Base-by-base conservation (phyloP, 257 asterid genomes). In the Nicotiana otophora region DNA sequence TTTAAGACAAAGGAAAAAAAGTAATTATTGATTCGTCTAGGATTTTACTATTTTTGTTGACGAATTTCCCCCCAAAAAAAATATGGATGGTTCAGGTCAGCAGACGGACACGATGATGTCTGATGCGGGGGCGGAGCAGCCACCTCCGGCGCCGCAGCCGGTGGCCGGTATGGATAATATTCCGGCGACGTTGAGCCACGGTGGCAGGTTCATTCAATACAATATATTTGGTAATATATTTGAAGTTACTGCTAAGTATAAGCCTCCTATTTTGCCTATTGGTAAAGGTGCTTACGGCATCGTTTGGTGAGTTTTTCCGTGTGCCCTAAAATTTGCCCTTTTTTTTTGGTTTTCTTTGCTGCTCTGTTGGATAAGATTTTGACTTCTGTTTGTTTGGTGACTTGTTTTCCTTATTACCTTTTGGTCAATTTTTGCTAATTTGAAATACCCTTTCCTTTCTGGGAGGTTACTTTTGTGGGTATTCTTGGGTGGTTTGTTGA, bases 231-330 rank as follows among this genome's bases (percentile, higher is more conserved):
- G 86, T 39, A 84, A 84, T 68, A 48, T 84, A 5, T 84, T 84
- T 34, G 87, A 84, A 34, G 84, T 84, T 57, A 74, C 87, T 57
- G 69, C 87, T 31, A 84, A 84, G 67, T 84, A 84, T 54, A 72
- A 84, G 62, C 87, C 87, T 20, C 87, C 87, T 23, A 84, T 84
- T 76, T 16, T 84, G 70, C 87, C 87, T 12, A 84, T 84, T 58
- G 87, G 87, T 26, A 84, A 84, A 84, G 87, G 87, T 30, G 87
- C 87, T 57, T 84, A 84, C 39, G 87, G 84, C 46, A 84, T 84
- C 68, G 87, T 84, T 57, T 81, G 84, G 87, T 83, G 19, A 83
- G 46, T 75, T 51, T 30, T 60, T 15, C 11, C 55, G 8, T 20
- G 8, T 20, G 15, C 36, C 15, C 12, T 62, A 42, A 42, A 1